Conservation (phyloP, 768 basidiomycete genomes). For the Amanita rimosa region DNA sequence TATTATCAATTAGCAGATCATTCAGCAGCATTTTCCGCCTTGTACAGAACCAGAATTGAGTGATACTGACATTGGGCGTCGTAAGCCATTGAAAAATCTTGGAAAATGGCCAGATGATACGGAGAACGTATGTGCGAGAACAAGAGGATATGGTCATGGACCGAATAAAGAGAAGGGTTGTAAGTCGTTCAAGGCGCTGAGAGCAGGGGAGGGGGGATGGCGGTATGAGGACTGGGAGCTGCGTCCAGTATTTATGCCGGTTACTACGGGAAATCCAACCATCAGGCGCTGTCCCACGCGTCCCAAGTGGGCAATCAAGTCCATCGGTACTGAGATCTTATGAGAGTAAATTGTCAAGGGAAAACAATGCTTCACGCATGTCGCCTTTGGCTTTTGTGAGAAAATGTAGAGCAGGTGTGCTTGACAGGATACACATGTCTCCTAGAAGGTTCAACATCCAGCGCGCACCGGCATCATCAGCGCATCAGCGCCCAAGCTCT, state of each 20-base stretch:
- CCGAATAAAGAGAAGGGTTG: neutral
- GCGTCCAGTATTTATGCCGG: constrained; percentile 4
- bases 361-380: neutral
- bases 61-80: neutral
- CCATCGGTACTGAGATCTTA: neutral
- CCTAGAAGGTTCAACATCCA: neutral
- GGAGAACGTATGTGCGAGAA: neutral
- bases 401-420: neutral
- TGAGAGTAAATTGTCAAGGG: neutral
- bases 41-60: neutral
- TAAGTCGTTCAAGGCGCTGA: neutral
- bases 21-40: neutral
- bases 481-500: neutral
- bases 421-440: neutral
- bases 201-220: neutral
- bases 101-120: neutral
- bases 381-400: neutral
- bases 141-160: neutral
- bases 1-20: neutral
- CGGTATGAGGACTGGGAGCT: neutral
- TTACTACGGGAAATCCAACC: constrained; percentile 2
- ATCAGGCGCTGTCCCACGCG: neutral
- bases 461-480: neutral
- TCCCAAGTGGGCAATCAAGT: neutral
- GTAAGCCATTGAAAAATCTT: too few species aligned